Evolutionary conservation across 495 filamentous ascomycete species (phyloP).

Genomic region (Tuber indicum): DNA sequence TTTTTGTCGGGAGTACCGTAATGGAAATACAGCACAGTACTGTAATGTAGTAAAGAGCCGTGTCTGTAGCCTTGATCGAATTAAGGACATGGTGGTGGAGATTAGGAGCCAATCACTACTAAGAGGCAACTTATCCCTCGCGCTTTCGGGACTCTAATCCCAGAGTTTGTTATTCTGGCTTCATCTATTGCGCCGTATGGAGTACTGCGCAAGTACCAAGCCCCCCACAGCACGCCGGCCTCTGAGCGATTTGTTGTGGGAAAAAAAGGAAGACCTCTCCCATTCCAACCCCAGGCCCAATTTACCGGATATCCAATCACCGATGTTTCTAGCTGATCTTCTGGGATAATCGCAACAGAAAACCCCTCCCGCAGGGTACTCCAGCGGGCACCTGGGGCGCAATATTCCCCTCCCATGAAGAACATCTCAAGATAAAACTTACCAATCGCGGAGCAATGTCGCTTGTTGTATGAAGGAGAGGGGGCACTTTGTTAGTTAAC

Average conservation of each 20-base stretch:
- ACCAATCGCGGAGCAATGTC: not conserved
- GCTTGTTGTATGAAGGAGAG: not conserved
- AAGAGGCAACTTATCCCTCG: not conserved
- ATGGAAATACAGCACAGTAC: not conserved
- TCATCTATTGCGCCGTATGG: not conserved
- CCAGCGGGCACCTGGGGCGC: not conserved
- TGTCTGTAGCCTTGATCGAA: not conserved
- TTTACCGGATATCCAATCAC: not conserved
- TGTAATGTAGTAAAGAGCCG: not conserved
- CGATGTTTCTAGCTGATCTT: not conserved
- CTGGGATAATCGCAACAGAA: not conserved
- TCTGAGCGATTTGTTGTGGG: not conserved
- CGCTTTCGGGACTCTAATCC: not conserved
- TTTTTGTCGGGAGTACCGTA: too few species aligned
- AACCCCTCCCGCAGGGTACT: not conserved
- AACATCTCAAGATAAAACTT: not conserved
- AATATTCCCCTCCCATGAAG: not conserved
- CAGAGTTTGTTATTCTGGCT: not conserved
- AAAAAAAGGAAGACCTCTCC: not conserved
- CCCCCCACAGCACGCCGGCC: not conserved
- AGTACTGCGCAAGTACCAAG: not conserved
- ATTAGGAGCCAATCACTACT: not conserved
- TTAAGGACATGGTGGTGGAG: not conserved
- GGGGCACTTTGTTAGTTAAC: not conserved
- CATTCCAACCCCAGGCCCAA: not conserved